Percentiles rank a stretch among this genome's conserved stretches.
Conservation (phyloP, 1,284 basidiomycete genomes). For the Vanrija pseudolonga region DNA sequence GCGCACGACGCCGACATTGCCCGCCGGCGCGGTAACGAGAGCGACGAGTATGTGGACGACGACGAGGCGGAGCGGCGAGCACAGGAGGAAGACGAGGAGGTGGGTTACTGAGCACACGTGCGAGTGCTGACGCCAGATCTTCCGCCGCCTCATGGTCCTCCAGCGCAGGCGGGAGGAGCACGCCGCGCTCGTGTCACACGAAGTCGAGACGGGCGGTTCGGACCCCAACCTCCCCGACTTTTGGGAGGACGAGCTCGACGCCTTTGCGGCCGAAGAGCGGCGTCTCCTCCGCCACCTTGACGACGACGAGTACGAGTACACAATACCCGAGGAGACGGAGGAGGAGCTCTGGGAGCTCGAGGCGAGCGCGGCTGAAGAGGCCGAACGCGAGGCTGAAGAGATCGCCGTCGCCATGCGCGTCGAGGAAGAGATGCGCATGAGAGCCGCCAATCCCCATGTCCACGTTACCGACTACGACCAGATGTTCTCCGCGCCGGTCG, state of each 20-base stretch:
- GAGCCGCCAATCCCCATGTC: not conserved
- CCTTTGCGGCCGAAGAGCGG: conserved; percentile 18
- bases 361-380: conserved; percentile 30
- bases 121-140: conserved; percentile 29
- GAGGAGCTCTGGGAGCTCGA: conserved; percentile 31
- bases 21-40: conserved; percentile 20
- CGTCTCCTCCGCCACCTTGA: conserved; percentile 6
- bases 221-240: conserved; percentile 36
- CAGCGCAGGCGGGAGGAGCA: conserved; percentile 34
- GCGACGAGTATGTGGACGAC: conserved; percentile 22
- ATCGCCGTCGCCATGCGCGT: not conserved
- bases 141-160: conserved; percentile 38
- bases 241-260: conserved; percentile 34
- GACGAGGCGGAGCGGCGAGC: conserved; percentile 37
- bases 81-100: conserved; percentile 45
- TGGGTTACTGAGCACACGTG: conserved; percentile 11
- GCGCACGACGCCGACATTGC: conserved; percentile 26
- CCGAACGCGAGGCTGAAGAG: conserved; percentile 22
- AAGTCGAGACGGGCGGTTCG: conserved; percentile 35
- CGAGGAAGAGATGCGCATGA: conserved; percentile 7
- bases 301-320: not conserved
- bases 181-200: conserved; percentile 28
- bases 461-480: conserved; percentile 3
- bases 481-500: not conserved
- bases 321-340: conserved; percentile 12